phyloP scores from a whole-genome alignment of 2,329 filamentous ascomycete species.

The Fusarium lateritium region DNA sequence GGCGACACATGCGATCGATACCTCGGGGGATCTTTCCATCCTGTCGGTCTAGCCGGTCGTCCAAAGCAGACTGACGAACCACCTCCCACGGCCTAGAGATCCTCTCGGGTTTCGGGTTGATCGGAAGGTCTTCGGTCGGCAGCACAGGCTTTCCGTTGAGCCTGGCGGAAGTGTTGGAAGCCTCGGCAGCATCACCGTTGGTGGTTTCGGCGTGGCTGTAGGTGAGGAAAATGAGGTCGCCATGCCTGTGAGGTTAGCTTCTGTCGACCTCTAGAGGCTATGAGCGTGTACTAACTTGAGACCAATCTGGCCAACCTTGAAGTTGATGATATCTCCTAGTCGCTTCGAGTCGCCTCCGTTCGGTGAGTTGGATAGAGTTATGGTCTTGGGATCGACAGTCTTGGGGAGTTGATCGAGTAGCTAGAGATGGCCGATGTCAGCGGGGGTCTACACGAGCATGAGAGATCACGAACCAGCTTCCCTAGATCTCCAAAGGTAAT shows the following conservation, averaged over 20 bases:
- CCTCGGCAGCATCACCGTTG: conserved; percentile 50
- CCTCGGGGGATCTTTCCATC: conserved; percentile 90
- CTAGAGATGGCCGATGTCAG: conserved; percentile 55
- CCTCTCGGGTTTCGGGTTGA: conserved; percentile 77
- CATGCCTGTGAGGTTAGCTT: conserved; percentile 70
- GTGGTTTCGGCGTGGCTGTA: conserved; percentile 74
- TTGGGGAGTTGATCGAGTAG: conserved; percentile 71
- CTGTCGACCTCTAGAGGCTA: not conserved
- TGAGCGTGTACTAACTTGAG: conserved; percentile 63
- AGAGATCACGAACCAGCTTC: conserved; percentile 60
- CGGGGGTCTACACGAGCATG: not conserved
- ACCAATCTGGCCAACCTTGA: conserved; percentile 71
- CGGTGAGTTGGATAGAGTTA: conserved; percentile 74
- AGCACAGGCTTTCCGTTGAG: conserved; percentile 85
- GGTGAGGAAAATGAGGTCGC: conserved; percentile 89
- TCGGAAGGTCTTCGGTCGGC: conserved; percentile 76
- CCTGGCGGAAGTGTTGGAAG: conserved; percentile 69
- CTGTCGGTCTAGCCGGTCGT: conserved; percentile 87
- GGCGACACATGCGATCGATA: conserved; percentile 92
- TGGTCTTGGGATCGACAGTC: conserved; percentile 72
- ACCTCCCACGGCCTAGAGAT: conserved; percentile 79
- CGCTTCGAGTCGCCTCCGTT: conserved; percentile 70
- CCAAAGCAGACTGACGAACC: conserved; percentile 88
- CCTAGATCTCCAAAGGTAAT: conserved; percentile 79
- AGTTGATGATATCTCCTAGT: conserved; percentile 70